phyloP scores from a whole-genome alignment of 306 rosid genomes.

The Cucurbita pepo region DNA sequence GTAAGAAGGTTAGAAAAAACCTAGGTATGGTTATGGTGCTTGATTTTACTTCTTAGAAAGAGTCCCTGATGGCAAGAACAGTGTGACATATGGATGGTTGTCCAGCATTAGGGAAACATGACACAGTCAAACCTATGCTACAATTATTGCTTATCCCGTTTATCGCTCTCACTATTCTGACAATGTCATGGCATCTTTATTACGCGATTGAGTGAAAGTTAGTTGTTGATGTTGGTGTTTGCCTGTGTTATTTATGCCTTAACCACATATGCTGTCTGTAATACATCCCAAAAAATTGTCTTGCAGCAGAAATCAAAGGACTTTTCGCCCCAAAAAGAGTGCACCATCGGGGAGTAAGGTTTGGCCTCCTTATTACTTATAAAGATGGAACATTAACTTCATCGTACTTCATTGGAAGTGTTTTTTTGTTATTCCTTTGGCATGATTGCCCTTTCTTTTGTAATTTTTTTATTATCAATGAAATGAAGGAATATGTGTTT shows the following conservation, averaged over 20 bases:
- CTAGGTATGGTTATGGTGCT: not conserved
- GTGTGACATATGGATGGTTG: not conserved
- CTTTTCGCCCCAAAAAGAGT: conserved; percentile 94
- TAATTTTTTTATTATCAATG: no score
- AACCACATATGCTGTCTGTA: not conserved
- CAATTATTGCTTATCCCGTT: not conserved
- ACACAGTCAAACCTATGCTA: not conserved
- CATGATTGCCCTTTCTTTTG: no score
- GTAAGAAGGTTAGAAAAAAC: not conserved
- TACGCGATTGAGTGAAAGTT: not conserved
- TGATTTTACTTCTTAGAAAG: not conserved
- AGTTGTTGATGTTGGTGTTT: not conserved
- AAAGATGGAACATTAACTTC: not conserved
- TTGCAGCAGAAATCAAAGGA: conserved; percentile 79
- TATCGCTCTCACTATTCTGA: not conserved
- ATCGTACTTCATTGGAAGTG: not conserved
- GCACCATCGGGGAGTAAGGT: conserved; percentile 99
- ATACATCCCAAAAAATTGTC: conserved; percentile 8
- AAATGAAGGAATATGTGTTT: no score
- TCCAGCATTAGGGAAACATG: not conserved
- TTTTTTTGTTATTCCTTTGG: no score
- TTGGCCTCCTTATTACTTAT: conserved; percentile 11
- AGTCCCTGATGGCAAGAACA: not conserved
- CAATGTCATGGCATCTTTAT: not conserved
- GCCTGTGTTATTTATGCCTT: not conserved